Evolutionary conservation across 805 yeast genomes (phyloP).

Genomic region (Myxozyma geophila): DNA sequence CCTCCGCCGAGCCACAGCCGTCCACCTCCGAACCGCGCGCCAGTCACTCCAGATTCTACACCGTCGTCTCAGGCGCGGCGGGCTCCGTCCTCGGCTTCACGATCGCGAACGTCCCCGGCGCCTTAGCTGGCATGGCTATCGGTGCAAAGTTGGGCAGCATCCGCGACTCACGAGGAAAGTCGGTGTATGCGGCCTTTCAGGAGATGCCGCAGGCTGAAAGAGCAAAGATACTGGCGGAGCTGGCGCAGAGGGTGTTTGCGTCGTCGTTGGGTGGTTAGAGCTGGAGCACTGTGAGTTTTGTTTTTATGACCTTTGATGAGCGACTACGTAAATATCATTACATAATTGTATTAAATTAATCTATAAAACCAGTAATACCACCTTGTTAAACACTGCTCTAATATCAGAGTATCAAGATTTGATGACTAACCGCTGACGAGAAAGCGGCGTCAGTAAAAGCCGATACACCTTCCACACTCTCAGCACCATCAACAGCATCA

Average conservation of each 20-base stretch:
- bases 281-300: background rate
- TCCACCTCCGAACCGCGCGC: background rate
- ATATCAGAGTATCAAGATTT: background rate
- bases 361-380: too few relatives aligned
- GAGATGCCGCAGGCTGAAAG: conserved; percentile 33
- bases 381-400: background rate
- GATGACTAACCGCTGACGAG: too few relatives aligned
- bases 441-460: too few relatives aligned
- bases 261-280: background rate
- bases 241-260: conserved; percentile 28
- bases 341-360: too few relatives aligned
- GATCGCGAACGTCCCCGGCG: conserved; percentile 39
- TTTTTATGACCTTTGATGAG: background rate
- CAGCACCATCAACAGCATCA: too few relatives aligned
- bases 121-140: conserved; percentile 37
- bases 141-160: conserved; percentile 38
- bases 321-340: too few relatives aligned
- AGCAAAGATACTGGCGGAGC: conserved; percentile 27
- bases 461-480: too few relatives aligned
- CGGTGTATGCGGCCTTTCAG: conserved; percentile 36
- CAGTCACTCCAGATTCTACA: conserved; percentile 15
- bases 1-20: background rate
- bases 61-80: conserved; percentile 30
- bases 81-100: conserved; percentile 39
- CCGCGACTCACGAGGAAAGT: conserved; percentile 35